Evolutionary conservation across 116 monocot species (phyloP), one percentile per base, ranked within the genome.

Genomic region (Phalaenopsis hybrid): DNA sequence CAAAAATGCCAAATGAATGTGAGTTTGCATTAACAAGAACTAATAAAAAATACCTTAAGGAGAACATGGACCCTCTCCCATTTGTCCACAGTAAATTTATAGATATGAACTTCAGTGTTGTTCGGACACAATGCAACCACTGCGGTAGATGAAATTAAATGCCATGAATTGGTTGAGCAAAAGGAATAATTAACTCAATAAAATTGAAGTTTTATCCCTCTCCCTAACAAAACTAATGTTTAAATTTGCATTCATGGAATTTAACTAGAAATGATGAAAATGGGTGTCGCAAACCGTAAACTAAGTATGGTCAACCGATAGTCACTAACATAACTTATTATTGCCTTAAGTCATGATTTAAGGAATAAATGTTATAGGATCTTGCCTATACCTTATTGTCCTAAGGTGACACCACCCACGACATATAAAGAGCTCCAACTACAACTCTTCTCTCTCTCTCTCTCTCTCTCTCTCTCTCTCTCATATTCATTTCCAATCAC

Each of bases 71-170:
- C 57, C 82, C 86, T 93, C 83, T 98, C 98, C 98, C 98, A 98
- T 65, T 95, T 94, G 44, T 98, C 93, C 65, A 33, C 72, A 51
- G 82, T 77, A 7, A 85, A 85, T 81, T 89, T 95, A 69, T 92
- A 95, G 67, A 98, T 93, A 79, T 95, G 95, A 75, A 98, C 93
- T 85, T 98, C 98, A 87, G 80, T 88, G 77, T 95, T 98, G 88
- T 98, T 98, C 33, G 98, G 98, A 83, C 98, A 98, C 88, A 98
- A 85, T 28, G 98, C 98, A 83, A 98, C 86, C 98, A 94, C 98
- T 98, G 77, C 80, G 83, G 85, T 67, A 82, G n/a, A 79, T 41
- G 43, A 75, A 65, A 61, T 77, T 8, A 72, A 20, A 31, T 52
- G 75, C 21, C 49, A 25, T 77, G 51, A 77, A 31, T 28, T 77